A percentile compares a stretch with the other conserved stretches of the same genome.
These are phyloP conservation scores for Astragalus glycyphyllos DNA, from an alignment of 306 rosid genomes.

Conservation along the genomic window DNA sequence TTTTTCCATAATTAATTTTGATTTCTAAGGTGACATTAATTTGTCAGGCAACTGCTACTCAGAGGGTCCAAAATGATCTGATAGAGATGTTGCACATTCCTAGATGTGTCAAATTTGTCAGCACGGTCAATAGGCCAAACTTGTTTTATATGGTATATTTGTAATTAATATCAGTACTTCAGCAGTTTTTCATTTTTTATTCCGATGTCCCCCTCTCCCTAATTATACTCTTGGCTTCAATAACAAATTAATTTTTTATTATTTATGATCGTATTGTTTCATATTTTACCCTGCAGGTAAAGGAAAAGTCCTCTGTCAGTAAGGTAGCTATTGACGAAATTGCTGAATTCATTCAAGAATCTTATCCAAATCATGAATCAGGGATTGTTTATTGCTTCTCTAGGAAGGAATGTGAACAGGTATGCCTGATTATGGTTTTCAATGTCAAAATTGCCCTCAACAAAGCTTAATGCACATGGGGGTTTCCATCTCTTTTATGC, in stretches of 20 bases:
- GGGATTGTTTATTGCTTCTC: constrained; percentile 97
- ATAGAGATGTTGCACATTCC: constrained; percentile 92
- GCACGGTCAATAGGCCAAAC: constrained; percentile 94
- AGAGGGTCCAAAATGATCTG: constrained; percentile 91
- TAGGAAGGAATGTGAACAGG: constrained; percentile 97
- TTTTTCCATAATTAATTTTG: constrained; percentile 14
- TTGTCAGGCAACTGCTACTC: constrained; percentile 94
- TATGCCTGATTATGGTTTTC: constrained; percentile 42
- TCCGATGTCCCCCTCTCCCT: not conserved
- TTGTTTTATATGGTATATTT: constrained; percentile 78
- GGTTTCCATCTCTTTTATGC: constrained; percentile 14
- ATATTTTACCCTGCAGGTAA: constrained; percentile 61
- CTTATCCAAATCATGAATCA: constrained; percentile 77
- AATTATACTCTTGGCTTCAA: constrained; percentile 25
- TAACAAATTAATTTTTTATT: constrained; percentile 11
- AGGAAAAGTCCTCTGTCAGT: constrained; percentile 84
- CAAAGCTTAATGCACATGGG: constrained; percentile 21
- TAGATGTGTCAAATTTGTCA: constrained; percentile 87
- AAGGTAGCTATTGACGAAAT: constrained; percentile 86
- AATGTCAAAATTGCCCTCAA: constrained; percentile 22
- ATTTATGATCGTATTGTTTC: constrained; percentile 16
- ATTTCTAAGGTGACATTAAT: constrained; percentile 26
- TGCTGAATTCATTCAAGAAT: constrained; percentile 70
- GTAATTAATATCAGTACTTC: constrained; percentile 4
- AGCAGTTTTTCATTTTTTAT: constrained; percentile 26